Evolutionary conservation across 129 eudicot species (phyloP), one percentile per base, ranked within the genome.

Genomic region (Lactuca sativa): DNA sequence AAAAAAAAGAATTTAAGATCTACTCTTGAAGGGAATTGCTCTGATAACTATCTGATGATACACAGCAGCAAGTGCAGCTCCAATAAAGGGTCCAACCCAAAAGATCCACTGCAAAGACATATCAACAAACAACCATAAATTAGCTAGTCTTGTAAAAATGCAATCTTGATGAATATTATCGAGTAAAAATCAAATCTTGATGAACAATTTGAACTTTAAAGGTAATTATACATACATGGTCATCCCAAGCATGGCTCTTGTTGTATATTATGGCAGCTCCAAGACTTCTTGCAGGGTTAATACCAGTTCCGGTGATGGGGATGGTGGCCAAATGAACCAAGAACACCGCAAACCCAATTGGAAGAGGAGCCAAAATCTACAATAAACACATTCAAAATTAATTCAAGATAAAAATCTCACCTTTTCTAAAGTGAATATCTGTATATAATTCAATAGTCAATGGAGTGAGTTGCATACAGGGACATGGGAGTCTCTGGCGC

Each of bases 231-330:
- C 82, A 13, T 75, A 82, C 91, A 11, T 83, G 92, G 68, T 83
- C 92, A 78, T 86, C 86, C 92, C 92, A 86, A 34, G 92, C 88
- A 56, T 81, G 84, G 51, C 43, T 81, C 43, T 72, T 86, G 92
- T 86, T 86, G 86, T 77, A 86, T 62, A 86, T 69, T 17, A 86
- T 81, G 14, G 92, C 92, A 58, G 92, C 88, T 25, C 92, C 88
- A 54, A 86, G 92, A 76, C 92, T 86, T 32, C 92, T 74, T 38
- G 92, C 88, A 62, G 92, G 92, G 81, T 86, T 86, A 47, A 86
- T 86, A 17, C 91, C 91, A n/a, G 91, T 86, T 70, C 87, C 91
- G 2, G 91, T 86, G 74, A 86, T 86, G 66, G 88, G 91, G 67
- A 86, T 86, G 59, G 91, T 82, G 14, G 91, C 91, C 83, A 86